Base-by-base conservation (phyloP, 371 early-diverging fungal species). In the Saksenaea vasiformis region DNA sequence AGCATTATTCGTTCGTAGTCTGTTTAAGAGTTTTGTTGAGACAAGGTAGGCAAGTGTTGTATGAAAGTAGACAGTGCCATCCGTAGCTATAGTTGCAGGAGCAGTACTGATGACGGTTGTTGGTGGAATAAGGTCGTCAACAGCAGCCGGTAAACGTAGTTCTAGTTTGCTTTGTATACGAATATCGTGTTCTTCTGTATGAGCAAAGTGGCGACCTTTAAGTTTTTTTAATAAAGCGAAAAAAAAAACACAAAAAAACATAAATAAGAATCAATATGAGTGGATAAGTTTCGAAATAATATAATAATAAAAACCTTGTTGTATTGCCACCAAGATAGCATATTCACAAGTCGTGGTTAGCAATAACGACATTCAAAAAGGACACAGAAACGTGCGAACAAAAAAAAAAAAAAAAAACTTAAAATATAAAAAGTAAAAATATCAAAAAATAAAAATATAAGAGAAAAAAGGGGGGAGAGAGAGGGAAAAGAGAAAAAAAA, bases 301-400 rank as follows among this genome's bases (percentile, higher is more conserved):
- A n/a, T 44, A 35, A 47, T 37, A 10, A 27, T 44, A 64, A 51
- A 39, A 64, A 80, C 81, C 81, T 80, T 78, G 68, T 59, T 80
- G 76, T 28, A 80, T 66, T 19, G 72, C 71, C 26, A 80, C 73
- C 53, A 80, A 66, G 26, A 80, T 65, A 44, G 78, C 81, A 73
- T 80, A 80, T 56, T 80, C 78, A 67, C 81, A 80, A 27, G 78
- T 76, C 70, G 70, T 73, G 62, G 81, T 80, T 27, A 80, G 61
- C 62, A 80, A 56, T 64, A 80, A 61, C 64, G 78, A 78, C 78
- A n/a, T n/a, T n/a, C n/a, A n/a, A n/a, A n/a, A n/a, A n/a, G n/a
- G n/a, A n/a, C n/a, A n/a, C n/a, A n/a, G n/a, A n/a, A n/a, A n/a
- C n/a, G n/a, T n/a, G n/a, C n/a, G n/a, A n/a, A n/a, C n/a, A n/a